These are phyloP conservation scores for Neurospora discreta DNA, from an alignment of 495 filamentous ascomycete species.

Conservation along the genomic window DNA sequence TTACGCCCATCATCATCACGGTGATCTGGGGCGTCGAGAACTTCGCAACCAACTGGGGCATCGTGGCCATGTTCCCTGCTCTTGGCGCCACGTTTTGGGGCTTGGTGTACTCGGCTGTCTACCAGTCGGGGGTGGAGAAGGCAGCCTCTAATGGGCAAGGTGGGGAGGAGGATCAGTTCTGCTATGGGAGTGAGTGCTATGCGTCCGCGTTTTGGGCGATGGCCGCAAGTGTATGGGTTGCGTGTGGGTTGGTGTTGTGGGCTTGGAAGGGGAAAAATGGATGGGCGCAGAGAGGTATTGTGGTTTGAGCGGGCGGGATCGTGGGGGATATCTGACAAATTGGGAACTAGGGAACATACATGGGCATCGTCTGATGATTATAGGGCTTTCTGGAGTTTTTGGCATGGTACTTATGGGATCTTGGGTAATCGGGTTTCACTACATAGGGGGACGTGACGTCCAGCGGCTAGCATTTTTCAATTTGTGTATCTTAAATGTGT, in stretches of 20 bases:
- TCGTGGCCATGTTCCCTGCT: conserved; percentile 84
- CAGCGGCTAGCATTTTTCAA: not conserved
- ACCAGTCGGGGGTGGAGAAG: conserved; percentile 50
- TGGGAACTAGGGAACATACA: not conserved
- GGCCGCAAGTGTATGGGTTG: conserved; percentile 64
- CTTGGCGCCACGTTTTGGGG: conserved; percentile 79
- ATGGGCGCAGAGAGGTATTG: conserved; percentile 69
- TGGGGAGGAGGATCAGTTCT: conserved; percentile 39
- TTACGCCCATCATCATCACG: conserved; percentile 81
- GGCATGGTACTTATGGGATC: not conserved
- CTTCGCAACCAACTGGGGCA: conserved; percentile 96
- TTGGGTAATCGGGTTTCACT: not conserved
- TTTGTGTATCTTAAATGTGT: not conserved
- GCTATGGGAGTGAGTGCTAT: conserved; percentile 73
- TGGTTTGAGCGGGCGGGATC: conserved; percentile 36
- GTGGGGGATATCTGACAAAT: not conserved
- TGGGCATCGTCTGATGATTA: not conserved
- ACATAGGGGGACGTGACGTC: not conserved
- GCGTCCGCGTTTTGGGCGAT: conserved; percentile 69
- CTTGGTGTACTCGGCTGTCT: conserved; percentile 66
- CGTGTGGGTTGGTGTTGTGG: conserved; percentile 57
- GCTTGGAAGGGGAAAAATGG: conserved; percentile 71
- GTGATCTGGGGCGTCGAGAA: conserved; percentile 98
- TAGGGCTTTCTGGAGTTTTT: not conserved
- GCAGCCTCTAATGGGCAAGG: conserved; percentile 11